Conservation (phyloP, 108 stramenopile species). For the Cyclotella atomus region DNA sequence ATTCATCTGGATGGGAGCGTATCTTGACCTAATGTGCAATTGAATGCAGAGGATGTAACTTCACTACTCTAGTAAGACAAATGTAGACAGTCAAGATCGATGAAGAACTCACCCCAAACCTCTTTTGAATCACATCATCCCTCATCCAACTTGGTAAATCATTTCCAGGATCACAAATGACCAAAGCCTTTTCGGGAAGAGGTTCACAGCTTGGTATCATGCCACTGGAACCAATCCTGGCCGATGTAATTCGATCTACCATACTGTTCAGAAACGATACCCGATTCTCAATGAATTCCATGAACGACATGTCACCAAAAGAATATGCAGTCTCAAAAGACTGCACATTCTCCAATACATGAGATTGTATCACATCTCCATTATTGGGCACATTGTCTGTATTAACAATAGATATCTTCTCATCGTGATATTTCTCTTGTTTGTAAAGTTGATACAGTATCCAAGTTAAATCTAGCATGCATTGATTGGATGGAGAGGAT, state of each 20-base stretch:
- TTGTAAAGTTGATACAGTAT: constrained; percentile 40
- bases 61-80: background rate
- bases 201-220: constrained; percentile 84
- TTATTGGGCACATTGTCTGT: constrained; percentile 92
- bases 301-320: constrained; percentile 35
- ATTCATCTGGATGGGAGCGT: constrained; percentile 43
- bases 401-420: constrained; percentile 73
- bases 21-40: constrained; percentile 33
- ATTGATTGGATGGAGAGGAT: constrained; percentile 55
- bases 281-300: constrained; percentile 48
- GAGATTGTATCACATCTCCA: constrained; percentile 66
- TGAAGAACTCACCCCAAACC: constrained; percentile 23
- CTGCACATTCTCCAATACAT: constrained; percentile 60
- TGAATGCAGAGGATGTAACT: background rate
- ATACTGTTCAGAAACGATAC: constrained; percentile 87
- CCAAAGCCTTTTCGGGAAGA: constrained; percentile 81
- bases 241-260: constrained; percentile 93
- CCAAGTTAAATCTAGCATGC: constrained; percentile 74
- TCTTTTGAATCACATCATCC: constrained; percentile 17
- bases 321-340: constrained; percentile 9
- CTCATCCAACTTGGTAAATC: constrained; percentile 58
- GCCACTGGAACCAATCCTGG: constrained; percentile 54
- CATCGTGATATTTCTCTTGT: constrained; percentile 15
- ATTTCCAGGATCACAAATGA: constrained; percentile 63
- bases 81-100: background rate